phyloP scores from a whole-genome alignment of 1,139 yeast genomes.

The Yamadazyma dendronema region DNA sequence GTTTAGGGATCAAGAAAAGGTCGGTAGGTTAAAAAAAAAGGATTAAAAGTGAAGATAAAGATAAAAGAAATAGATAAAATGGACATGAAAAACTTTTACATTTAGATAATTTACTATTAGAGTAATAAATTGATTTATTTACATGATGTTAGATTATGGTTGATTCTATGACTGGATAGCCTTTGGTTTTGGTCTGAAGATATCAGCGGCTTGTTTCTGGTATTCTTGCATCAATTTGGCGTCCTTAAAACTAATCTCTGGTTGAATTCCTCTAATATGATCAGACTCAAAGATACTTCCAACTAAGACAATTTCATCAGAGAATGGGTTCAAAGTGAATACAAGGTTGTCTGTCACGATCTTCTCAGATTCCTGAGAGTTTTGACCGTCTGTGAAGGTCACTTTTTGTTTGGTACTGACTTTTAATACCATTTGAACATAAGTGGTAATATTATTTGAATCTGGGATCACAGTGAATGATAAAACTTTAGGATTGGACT shows the following conservation, averaged over 20 bases:
- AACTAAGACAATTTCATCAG: slow-evolving; percentile 63
- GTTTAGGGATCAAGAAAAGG: too few species aligned
- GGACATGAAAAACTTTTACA: background rate
- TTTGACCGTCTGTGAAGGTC: slow-evolving; percentile 43
- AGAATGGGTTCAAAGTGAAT: slow-evolving; percentile 71
- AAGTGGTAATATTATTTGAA: slow-evolving; percentile 64
- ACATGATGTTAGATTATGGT: slow-evolving; percentile 10
- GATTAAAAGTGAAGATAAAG: background rate
- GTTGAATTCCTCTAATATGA: slow-evolving; percentile 35
- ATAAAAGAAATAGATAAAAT: background rate
- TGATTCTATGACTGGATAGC: slow-evolving; percentile 7
- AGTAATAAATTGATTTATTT: slow-evolving; percentile 1
- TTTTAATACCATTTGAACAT: slow-evolving; percentile 73
- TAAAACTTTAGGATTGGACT: slow-evolving; percentile 67
- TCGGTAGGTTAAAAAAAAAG: background rate
- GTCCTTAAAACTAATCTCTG: slow-evolving; percentile 26
- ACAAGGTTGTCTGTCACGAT: slow-evolving; percentile 73
- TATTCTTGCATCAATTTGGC: slow-evolving; percentile 26
- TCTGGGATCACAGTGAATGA: slow-evolving; percentile 62
- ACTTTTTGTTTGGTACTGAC: slow-evolving; percentile 74
- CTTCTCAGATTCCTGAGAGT: slow-evolving; percentile 42
- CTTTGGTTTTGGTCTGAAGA: slow-evolving; percentile 28
- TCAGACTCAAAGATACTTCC: slow-evolving; percentile 81
- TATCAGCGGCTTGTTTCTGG: slow-evolving; percentile 28
- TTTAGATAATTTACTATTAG: background rate